Base-by-base conservation (phyloP, 1,284 basidiomycete genomes). In the Boletus mariae region DNA sequence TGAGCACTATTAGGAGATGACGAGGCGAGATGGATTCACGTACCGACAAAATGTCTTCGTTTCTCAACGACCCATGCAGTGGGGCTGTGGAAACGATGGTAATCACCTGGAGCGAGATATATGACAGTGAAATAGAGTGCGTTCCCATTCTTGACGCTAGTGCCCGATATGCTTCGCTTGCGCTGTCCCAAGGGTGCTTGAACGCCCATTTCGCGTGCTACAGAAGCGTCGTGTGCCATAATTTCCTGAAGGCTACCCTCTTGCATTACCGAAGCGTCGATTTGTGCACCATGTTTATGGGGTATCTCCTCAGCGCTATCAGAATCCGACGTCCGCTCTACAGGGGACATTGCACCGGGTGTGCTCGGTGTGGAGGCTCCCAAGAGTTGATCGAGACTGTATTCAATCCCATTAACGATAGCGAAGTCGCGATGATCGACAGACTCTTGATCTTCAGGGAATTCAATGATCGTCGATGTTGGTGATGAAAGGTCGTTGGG, bases 61-160 rank as follows among this genome's bases (percentile, higher is more conserved):
- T 92, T 89, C 76, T 99, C 95, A 23, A 98, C 97, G 7, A 99
- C 94, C 97, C 96, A 98, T 5, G 90, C 87, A 2, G 92, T 86
- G 0, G 97, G 95, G 57, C 87, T 91, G 74, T 99, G 96, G 82
- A 98, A 99, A 37, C 94, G 85, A 68, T 99, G 96, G 71, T 99
- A 99, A 72, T 99, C 97, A 1, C 97, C 97, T 0, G 96, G 96
- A 1, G 96, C 96, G 51, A 99, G 88, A 74, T 99, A 99, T 60
- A 99, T 88, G 63, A 99, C 96, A 44, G 89, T 77, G 72, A 98
- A 99, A 75, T 85, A 96, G 37, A 98, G 82, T 46, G 85, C 82
- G 68, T 96, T 88, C 11, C 88, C 90, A 4, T 83, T 79, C 60
- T 81, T 80, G 41, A 83, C 75, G 45, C 69, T 73, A 37, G 73